A percentile compares a stretch with the other conserved stretches of the same genome.
Conservation (phyloP, 345 rosid genomes). For the Lagerstroemia speciosa region DNA sequence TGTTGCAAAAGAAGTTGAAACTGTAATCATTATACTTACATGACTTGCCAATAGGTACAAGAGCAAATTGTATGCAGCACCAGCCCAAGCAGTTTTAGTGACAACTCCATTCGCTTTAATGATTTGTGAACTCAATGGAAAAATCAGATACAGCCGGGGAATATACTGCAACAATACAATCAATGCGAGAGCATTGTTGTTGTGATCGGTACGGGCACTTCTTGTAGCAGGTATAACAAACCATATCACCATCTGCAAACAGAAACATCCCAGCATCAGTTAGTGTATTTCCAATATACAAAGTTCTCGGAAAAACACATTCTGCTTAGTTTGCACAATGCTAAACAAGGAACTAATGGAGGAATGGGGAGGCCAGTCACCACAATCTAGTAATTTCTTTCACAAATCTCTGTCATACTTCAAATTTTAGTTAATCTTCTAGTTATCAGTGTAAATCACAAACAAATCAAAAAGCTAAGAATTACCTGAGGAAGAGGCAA, state of each 20-base stretch:
- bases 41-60: slow-evolving; percentile 47
- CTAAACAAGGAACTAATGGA: not conserved
- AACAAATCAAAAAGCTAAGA: not conserved
- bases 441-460: not conserved
- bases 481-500: slow-evolving; percentile 90
- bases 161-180: slow-evolving; percentile 68
- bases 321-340: not conserved
- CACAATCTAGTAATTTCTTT: not conserved
- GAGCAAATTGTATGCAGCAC: slow-evolving; percentile 41
- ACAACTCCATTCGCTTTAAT: slow-evolving; percentile 62
- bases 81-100: slow-evolving; percentile 44
- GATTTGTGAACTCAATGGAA: slow-evolving; percentile 74
- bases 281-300: not conserved
- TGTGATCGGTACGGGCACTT: slow-evolving; percentile 44
- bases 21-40: slow-evolving; percentile 17
- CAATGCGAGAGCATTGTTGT: slow-evolving; percentile 62
- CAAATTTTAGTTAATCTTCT: too few species aligned
- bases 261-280: not conserved
- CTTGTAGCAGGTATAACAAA: slow-evolving; percentile 52
- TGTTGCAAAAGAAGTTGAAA: not conserved
- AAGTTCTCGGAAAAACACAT: not conserved
- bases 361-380: not conserved
- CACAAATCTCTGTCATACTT: too few species aligned
- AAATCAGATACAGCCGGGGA: slow-evolving; percentile 73
- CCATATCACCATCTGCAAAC: slow-evolving; percentile 58